phyloP scores from a whole-genome alignment of 1,284 basidiomycete species.

The Apiotrichum brassicae region DNA sequence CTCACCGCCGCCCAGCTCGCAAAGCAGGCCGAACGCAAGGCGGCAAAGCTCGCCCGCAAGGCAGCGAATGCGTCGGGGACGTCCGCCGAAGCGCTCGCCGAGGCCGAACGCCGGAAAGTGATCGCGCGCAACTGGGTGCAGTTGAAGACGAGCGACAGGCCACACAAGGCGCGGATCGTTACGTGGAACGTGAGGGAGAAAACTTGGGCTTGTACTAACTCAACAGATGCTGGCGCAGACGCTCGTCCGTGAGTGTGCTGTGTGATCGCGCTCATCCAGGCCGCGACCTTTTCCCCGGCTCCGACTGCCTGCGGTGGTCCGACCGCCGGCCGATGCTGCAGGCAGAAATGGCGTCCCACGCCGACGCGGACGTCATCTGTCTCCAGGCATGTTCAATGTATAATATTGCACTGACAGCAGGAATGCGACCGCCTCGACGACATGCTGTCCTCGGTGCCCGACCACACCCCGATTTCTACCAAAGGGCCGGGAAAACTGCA shows the following conservation, averaged over 20 bases:
- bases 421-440: conserved; percentile 59
- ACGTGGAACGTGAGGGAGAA: conserved; percentile 47
- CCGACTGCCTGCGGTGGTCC: conserved; percentile 64
- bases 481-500: conserved; percentile 68
- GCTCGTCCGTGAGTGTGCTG: conserved; percentile 39
- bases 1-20: conserved; percentile 41
- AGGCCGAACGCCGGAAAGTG: conserved; percentile 27
- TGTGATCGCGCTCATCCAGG: conserved; percentile 52
- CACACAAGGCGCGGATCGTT: conserved; percentile 66
- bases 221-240: conserved; percentile 53
- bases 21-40: conserved; percentile 36
- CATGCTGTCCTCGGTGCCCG: conserved; percentile 55
- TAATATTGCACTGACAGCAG: conserved; percentile 14
- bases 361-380: conserved; percentile 65
- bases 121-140: conserved; percentile 36
- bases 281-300: conserved; percentile 72
- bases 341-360: conserved; percentile 60
- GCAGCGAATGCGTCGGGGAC: conserved; percentile 12
- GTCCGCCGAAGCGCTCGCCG: conserved; percentile 5
- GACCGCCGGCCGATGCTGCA: conserved; percentile 69
- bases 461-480: conserved; percentile 54
- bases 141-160: conserved; percentile 51
- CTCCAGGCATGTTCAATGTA: conserved; percentile 58
- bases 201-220: conserved; percentile 1
- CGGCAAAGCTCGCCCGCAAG: conserved; percentile 40